Percentiles rank a stretch among this genome's conserved stretches.
These are phyloP conservation scores for Carex arenaria DNA, from an alignment of 202 grass and related monocot genomes.

Conservation along the genomic window DNA sequence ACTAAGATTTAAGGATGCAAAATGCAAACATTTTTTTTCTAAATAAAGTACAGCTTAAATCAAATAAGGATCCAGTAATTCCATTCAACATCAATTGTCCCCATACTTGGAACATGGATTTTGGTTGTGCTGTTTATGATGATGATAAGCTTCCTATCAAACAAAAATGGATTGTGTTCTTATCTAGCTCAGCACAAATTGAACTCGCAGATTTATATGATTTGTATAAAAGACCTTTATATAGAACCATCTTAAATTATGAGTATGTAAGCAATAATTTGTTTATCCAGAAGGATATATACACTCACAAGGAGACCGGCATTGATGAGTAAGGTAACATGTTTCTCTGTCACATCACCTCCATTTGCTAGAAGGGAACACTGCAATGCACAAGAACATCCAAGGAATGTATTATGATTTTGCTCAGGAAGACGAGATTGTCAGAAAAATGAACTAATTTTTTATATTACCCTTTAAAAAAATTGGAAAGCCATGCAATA, in stretches of 20 bases:
- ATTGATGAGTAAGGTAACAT: conserved; percentile 71
- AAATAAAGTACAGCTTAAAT: not conserved
- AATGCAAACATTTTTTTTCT: not conserved
- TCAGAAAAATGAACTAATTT: not conserved
- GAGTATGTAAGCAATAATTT: not conserved
- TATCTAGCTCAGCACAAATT: not conserved
- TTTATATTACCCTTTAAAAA: not conserved
- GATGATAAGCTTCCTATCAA: not conserved
- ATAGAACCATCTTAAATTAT: not conserved
- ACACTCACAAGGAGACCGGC: conserved; percentile 81
- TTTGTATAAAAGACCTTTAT: not conserved
- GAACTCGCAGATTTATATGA: not conserved
- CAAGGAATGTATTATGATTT: conserved; percentile 16
- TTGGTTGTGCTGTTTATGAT: not conserved
- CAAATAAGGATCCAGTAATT: conserved; percentile 1
- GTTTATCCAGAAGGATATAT: not conserved
- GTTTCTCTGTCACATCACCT: conserved; percentile 60
- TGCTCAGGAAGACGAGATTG: not conserved
- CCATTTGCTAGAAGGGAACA: conserved; percentile 59
- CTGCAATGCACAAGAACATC: conserved; percentile 40
- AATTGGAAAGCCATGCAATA: not conserved
- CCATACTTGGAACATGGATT: not conserved
- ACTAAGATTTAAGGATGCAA: not conserved
- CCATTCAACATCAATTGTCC: not conserved
- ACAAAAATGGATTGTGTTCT: not conserved